Evolutionary conservation across 2,329 filamentous ascomycete genomes (phyloP).

Genomic region (Ceratocystis eucalypticola): DNA sequence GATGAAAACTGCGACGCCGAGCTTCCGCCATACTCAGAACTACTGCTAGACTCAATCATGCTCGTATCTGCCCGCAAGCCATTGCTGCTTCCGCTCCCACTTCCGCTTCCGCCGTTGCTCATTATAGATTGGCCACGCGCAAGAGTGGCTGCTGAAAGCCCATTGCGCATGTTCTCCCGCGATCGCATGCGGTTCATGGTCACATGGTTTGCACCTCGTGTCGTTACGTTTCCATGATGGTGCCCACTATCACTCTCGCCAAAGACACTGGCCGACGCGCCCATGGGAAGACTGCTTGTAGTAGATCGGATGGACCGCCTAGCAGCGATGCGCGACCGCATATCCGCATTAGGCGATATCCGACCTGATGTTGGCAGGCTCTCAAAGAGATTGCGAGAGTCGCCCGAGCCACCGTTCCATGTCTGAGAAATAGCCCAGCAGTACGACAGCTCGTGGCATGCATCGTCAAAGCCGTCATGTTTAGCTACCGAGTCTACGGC

Average conservation of each 20-base stretch:
- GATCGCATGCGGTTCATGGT: conserved; percentile 18
- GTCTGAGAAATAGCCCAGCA: conserved; percentile 36
- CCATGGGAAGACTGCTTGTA: conserved; percentile 11
- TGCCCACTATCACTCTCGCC: not conserved
- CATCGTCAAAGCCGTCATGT: conserved; percentile 25
- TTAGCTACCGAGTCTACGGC: conserved; percentile 14
- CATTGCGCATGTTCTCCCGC: conserved; percentile 18
- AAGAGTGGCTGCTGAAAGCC: not conserved
- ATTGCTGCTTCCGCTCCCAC: not conserved
- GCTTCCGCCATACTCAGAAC: conserved; percentile 11
- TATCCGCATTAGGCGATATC: conserved; percentile 20
- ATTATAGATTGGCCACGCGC: not conserved
- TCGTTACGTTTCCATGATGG: not conserved
- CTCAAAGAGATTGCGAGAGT: conserved; percentile 23
- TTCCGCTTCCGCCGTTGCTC: not conserved
- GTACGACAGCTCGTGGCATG: conserved; percentile 37
- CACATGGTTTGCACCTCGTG: not conserved
- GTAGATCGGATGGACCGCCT: conserved; percentile 22
- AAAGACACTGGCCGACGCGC: conserved; percentile 10
- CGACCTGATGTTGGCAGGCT: conserved; percentile 22
- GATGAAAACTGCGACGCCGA: conserved; percentile 6
- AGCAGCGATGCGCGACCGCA: not conserved
- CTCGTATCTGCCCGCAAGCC: conserved; percentile 21
- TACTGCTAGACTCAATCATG: conserved; percentile 21
- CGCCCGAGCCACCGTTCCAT: conserved; percentile 25